Percentiles rank a stretch among this genome's conserved stretches.
phyloP scores from a whole-genome alignment of 495 filamentous ascomycete species.

The Antarctomyces pellizariae region DNA sequence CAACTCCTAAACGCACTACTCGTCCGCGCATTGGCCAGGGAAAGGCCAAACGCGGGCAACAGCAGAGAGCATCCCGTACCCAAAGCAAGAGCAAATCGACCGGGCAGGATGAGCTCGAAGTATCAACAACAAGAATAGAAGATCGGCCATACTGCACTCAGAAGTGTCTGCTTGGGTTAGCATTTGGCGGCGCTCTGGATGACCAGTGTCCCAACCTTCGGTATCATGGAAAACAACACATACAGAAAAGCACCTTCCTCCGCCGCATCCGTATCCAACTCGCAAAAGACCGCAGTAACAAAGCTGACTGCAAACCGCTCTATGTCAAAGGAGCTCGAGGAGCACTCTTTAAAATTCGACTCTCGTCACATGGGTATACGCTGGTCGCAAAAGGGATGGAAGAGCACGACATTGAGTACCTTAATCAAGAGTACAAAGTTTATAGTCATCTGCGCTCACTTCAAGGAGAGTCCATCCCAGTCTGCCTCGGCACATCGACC shows the following conservation, averaged over 20 bases:
- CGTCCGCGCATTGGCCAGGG: too few species aligned
- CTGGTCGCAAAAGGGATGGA: slow-evolving; percentile 22
- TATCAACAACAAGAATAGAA: slow-evolving; percentile 7
- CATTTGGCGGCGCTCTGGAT: slow-evolving; percentile 14
- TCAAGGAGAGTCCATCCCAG: slow-evolving; percentile 17
- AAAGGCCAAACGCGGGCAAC: too few species aligned
- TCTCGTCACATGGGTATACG: slow-evolving; percentile 24
- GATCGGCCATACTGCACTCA: slow-evolving; percentile 21
- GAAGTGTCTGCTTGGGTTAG: slow-evolving; percentile 18
- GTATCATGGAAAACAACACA: slow-evolving; percentile 13
- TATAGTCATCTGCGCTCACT: slow-evolving; percentile 14
- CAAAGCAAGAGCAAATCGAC: too few species aligned
- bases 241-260: slow-evolving; percentile 10
- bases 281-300: slow-evolving; percentile 12
- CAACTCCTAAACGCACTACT: too few species aligned
- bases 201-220: slow-evolving; percentile 17
- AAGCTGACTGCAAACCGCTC: slow-evolving; percentile 18
- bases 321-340: slow-evolving; percentile 16
- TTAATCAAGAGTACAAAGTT: slow-evolving; percentile 14
- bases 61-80: too few species aligned
- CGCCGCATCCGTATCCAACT: slow-evolving; percentile 13
- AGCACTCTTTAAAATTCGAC: slow-evolving; percentile 20
- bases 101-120: too few species aligned
- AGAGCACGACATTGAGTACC: slow-evolving; percentile 3
- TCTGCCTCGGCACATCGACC: slow-evolving; percentile 16